Evolutionary conservation across 225 moss, liverwort and hornwort genomes (phyloP).

Genomic region (Ulota crispa): DNA sequence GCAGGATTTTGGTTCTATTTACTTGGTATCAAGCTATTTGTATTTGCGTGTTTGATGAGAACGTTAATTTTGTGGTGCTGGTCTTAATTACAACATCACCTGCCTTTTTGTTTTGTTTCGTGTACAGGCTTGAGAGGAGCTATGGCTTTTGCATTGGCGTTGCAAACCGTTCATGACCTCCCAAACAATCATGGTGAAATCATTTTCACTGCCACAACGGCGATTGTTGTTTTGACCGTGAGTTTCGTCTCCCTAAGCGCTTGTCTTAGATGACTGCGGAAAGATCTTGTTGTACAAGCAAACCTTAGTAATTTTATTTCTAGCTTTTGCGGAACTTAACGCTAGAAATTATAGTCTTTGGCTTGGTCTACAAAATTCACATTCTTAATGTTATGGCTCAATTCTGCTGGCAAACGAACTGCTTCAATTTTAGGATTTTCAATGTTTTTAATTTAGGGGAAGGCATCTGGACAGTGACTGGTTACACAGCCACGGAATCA

Average conservation of each 20-base stretch:
- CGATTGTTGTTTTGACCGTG: conserved; percentile 88
- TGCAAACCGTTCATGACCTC: conserved; percentile 94
- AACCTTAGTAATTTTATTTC: background rate
- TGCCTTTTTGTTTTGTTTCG: conserved; percentile 4
- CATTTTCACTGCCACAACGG: conserved; percentile 93
- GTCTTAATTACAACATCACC: conserved; percentile 7
- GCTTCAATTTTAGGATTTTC: background rate
- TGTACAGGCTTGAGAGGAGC: conserved; percentile 87
- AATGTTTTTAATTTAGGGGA: background rate
- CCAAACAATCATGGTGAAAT: conserved; percentile 82
- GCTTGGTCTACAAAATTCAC: background rate
- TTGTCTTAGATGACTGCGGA: background rate
- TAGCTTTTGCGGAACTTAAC: background rate
- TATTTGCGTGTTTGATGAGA: background rate
- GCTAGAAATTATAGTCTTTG: background rate
- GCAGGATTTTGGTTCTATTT: background rate
- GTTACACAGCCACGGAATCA: background rate
- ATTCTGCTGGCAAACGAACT: background rate
- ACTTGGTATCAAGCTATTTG: background rate
- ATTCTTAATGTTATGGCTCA: conserved; percentile 3
- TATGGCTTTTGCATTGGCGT: conserved; percentile 97
- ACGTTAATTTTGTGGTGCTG: background rate
- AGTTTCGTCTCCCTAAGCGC: conserved; percentile 31
- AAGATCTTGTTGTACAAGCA: background rate
- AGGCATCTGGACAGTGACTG: conserved; percentile 1